A percentile compares a stretch with the other conserved stretches of the same genome.
phyloP scores from a whole-genome alignment of 2,329 filamentous ascomycete genomes.

The Venturia carpophila region DNA sequence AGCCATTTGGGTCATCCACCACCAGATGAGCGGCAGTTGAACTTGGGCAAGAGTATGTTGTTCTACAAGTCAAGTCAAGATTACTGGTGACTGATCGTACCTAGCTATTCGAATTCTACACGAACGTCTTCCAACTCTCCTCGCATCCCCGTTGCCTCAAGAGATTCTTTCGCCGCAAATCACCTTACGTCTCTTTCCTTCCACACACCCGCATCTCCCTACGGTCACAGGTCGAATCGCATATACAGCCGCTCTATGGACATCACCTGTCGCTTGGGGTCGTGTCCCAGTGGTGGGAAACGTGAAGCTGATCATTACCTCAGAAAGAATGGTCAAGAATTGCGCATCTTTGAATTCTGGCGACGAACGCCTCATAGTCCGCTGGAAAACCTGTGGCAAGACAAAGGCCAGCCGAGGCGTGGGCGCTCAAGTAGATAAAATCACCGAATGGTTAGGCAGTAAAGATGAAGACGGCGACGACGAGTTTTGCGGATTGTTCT shows the following conservation, averaged over 20 bases:
- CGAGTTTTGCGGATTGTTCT: constrained; percentile 84
- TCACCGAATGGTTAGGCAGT: constrained; percentile 48
- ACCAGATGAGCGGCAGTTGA: constrained; percentile 52
- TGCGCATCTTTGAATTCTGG: constrained; percentile 31
- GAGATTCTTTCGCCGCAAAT: constrained; percentile 56
- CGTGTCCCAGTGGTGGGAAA: constrained; percentile 84
- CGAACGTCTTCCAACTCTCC: constrained; percentile 52
- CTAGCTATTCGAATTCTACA: constrained; percentile 54
- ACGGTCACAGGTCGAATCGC: constrained; percentile 84
- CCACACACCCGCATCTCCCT: constrained; percentile 79
- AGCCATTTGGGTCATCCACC: constrained; percentile 37
- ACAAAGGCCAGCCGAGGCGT: constrained; percentile 39
- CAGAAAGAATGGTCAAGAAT: constrained; percentile 72
- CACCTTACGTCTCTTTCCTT: constrained; percentile 56
- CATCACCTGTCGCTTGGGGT: constrained; percentile 92
- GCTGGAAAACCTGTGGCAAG: constrained; percentile 68
- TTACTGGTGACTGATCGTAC: constrained; percentile 15
- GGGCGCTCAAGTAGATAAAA: constrained; percentile 45
- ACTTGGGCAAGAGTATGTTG: constrained; percentile 52
- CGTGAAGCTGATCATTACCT: constrained; percentile 77
- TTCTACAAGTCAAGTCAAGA: constrained; percentile 5
- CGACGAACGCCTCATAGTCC: constrained; percentile 78
- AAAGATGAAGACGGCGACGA: constrained; percentile 52
- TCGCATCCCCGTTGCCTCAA: constrained; percentile 53
- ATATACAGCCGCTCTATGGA: constrained; percentile 92